These are phyloP conservation scores for Phytophthora pluvialis DNA, from an alignment of 352 stramenopile genomes.

Conservation along the genomic window DNA sequence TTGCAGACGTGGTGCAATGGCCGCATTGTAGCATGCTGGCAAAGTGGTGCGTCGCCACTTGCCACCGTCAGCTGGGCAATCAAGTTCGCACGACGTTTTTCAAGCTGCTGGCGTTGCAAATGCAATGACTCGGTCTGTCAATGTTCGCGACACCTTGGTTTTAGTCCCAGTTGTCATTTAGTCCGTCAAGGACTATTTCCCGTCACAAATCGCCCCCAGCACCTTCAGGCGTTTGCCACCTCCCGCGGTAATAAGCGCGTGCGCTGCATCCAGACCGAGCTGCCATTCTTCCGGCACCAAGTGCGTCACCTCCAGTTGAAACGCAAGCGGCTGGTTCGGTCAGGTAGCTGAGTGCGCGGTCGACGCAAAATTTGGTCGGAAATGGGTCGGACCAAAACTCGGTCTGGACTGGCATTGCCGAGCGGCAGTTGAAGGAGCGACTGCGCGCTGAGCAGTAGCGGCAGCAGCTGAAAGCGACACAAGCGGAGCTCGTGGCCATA, in stretches of 20 bases:
- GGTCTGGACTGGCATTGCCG: conserved; percentile 32
- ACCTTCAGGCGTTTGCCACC: too few species aligned
- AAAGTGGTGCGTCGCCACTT: too few species aligned
- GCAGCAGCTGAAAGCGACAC: conserved; percentile 13
- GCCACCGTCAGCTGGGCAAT: too few species aligned
- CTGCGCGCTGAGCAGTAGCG: conserved; percentile 26
- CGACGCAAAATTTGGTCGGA: conserved; percentile 16
- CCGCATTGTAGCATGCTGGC: too few species aligned
- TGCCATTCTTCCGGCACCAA: conserved; percentile 38
- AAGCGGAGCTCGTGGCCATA: background rate
- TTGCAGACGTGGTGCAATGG: too few species aligned
- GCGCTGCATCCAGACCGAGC: conserved; percentile 33
- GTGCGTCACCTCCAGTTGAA: conserved; percentile 41
- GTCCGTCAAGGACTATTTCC: too few species aligned
- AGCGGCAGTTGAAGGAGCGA: conserved; percentile 37
- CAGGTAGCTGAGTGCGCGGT: background rate
- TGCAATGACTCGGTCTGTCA: too few species aligned
- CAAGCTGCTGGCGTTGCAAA: too few species aligned
- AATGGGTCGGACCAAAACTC: conserved; percentile 15
- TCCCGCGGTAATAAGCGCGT: conserved; percentile 22
- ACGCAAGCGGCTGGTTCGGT: conserved; percentile 17
- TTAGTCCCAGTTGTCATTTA: too few species aligned
- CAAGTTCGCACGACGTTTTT: too few species aligned
- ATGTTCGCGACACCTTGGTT: too few species aligned
- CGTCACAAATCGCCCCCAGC: too few species aligned